phyloP scores from a whole-genome alignment of 805 yeast genomes.

The Ogataea henricii region DNA sequence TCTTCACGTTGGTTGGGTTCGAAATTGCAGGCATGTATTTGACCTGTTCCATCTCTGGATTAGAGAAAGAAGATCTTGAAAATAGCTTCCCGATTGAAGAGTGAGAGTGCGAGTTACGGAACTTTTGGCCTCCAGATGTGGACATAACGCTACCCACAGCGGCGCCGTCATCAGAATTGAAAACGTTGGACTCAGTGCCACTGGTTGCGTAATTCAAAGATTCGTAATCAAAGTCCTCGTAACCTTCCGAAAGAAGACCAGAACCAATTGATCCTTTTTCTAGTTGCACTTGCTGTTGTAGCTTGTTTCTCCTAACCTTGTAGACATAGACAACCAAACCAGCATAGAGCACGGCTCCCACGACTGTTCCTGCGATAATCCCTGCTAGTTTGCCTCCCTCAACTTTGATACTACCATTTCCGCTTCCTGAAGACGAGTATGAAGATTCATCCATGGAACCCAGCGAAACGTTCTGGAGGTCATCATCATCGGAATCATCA shows the following conservation, averaged over 20 bases:
- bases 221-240: slow-evolving; percentile 1
- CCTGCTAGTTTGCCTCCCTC: slow-evolving; percentile 58
- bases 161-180: neutral
- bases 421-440: slow-evolving; percentile 15
- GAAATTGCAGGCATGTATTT: slow-evolving; percentile 52
- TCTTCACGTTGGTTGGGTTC: slow-evolving; percentile 68
- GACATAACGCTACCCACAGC: slow-evolving; percentile 7
- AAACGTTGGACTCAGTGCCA: neutral
- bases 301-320: slow-evolving; percentile 40
- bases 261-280: slow-evolving; percentile 14
- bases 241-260: slow-evolving; percentile 13
- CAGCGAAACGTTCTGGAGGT: slow-evolving; percentile 13
- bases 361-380: slow-evolving; percentile 78
- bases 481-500: slow-evolving; percentile 8
- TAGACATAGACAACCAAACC: slow-evolving; percentile 57
- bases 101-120: slow-evolving; percentile 19
- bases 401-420: slow-evolving; percentile 10
- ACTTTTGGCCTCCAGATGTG: slow-evolving; percentile 10
- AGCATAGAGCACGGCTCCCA: slow-evolving; percentile 71
- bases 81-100: slow-evolving; percentile 19
- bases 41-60: slow-evolving; percentile 24
- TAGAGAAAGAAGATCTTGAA: slow-evolving; percentile 13
- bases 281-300: slow-evolving; percentile 14
- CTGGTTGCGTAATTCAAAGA: slow-evolving; percentile 2
- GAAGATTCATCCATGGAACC: slow-evolving; percentile 31